Conservation (phyloP, 179 eudicot genomes). For the Camellia oleifera region DNA sequence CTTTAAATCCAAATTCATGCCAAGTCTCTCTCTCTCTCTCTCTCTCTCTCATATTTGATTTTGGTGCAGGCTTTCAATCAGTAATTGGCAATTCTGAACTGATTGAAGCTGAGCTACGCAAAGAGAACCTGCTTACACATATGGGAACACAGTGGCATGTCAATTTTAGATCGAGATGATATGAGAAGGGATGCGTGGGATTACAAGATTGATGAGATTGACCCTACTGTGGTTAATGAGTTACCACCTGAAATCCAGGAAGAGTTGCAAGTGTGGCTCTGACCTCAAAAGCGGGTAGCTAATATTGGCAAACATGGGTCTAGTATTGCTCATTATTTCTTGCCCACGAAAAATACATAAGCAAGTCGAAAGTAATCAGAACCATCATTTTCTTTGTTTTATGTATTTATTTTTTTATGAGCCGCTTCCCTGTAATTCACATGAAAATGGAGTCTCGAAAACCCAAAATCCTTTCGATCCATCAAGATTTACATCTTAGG, state of each 20-base stretch:
- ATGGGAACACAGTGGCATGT: slow-evolving; percentile 15
- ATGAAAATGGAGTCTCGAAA: not conserved
- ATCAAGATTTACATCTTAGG: not conserved
- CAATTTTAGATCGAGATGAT: slow-evolving; percentile 16
- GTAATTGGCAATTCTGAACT: not conserved
- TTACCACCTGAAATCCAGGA: slow-evolving; percentile 71
- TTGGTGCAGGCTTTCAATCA: slow-evolving; percentile 14
- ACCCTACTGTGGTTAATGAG: slow-evolving; percentile 56
- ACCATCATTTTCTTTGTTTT: not conserved
- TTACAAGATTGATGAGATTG: slow-evolving; percentile 63
- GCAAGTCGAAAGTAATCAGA: not conserved
- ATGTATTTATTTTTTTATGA: not conserved
- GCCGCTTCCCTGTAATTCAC: not conserved
- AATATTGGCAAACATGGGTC: slow-evolving; percentile 37
- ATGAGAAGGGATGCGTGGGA: slow-evolving; percentile 43
- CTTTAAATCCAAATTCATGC: too few species aligned
- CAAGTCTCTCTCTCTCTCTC: not conserved
- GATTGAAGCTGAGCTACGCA: slow-evolving; percentile 11
- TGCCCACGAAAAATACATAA: slow-evolving; percentile 35
- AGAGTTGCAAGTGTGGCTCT: slow-evolving; percentile 64
- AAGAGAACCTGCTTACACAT: slow-evolving; percentile 4
- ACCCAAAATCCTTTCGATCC: not conserved
- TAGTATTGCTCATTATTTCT: slow-evolving; percentile 62
- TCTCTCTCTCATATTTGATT: slow-evolving; percentile 7
- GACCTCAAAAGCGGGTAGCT: slow-evolving; percentile 52